Percentiles rank a stretch among this genome's conserved stretches.
phyloP scores from a whole-genome alignment of 148 eudicot species.

The Vaccinium darrowii region DNA sequence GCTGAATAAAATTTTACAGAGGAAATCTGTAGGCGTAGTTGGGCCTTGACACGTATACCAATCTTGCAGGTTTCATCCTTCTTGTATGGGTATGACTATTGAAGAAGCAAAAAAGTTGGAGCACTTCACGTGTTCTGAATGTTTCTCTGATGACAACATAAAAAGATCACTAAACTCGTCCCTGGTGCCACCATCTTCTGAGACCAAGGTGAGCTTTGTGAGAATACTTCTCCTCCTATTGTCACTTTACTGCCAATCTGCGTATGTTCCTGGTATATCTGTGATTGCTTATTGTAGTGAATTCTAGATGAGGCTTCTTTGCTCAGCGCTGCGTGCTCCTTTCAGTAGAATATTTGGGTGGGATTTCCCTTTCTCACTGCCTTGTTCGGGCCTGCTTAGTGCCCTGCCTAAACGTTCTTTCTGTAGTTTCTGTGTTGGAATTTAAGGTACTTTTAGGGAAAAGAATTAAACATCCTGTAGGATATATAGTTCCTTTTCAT shows the following conservation, averaged over 20 bases:
- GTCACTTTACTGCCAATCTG: background rate
- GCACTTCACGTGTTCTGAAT: conserved; percentile 79
- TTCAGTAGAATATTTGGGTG: background rate
- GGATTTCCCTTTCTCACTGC: background rate
- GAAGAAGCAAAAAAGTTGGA: conserved; percentile 93
- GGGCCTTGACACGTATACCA: background rate
- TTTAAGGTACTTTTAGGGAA: background rate
- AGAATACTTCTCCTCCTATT: conserved; percentile 5
- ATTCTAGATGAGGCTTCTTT: background rate
- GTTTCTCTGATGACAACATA: conserved; percentile 60
- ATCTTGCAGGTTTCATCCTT: conserved; percentile 84
- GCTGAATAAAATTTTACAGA: background rate
- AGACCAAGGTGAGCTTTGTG: conserved; percentile 53
- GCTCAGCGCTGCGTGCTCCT: background rate
- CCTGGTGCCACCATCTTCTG: conserved; percentile 46
- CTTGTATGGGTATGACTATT: conserved; percentile 89
- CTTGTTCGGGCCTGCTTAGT: background rate
- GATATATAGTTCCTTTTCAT: background rate
- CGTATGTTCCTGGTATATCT: background rate
- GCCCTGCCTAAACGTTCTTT: background rate
- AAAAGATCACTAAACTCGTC: conserved; percentile 56
- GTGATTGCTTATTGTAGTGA: background rate
- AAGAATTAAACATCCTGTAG: background rate
- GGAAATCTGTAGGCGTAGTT: background rate
- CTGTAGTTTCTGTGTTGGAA: background rate